A percentile compares a stretch with the other conserved stretches of the same genome.
These are phyloP conservation scores for Phytophthora constricta DNA, from an alignment of 352 stramenopile species.

Conservation along the genomic window DNA sequence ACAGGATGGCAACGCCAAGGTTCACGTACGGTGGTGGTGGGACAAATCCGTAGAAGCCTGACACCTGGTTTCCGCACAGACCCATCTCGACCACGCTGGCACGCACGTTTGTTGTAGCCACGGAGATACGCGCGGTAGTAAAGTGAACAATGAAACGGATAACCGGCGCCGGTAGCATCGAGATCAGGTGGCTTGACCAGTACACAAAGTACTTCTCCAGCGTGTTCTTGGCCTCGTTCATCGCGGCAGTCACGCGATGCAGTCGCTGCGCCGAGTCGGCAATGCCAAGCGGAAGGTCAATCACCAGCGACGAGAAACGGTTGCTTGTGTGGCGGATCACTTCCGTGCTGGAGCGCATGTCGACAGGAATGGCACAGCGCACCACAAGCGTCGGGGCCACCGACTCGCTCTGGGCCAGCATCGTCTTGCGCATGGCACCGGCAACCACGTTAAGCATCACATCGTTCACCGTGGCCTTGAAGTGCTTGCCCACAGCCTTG, in stretches of 20 bases:
- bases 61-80: conserved; percentile 60
- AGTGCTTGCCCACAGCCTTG: conserved; percentile 77
- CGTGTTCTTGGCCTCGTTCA: conserved; percentile 84
- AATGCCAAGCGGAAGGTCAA: conserved; percentile 75
- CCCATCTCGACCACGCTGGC: conserved; percentile 55
- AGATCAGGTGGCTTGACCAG: conserved; percentile 58
- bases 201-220: conserved; percentile 84
- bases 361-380: conserved; percentile 76
- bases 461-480: conserved; percentile 77
- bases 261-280: conserved; percentile 59
- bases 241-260: conserved; percentile 48
- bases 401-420: conserved; percentile 44
- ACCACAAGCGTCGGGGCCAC: conserved; percentile 61
- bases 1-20: conserved; percentile 76
- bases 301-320: conserved; percentile 79
- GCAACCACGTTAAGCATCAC: conserved; percentile 83
- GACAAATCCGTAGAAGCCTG: conserved; percentile 77
- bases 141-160: conserved; percentile 66
- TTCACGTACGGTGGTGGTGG: conserved; percentile 83
- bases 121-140: conserved; percentile 60
- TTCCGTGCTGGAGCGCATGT: conserved; percentile 78
- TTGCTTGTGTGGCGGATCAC: conserved; percentile 69
- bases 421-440: conserved; percentile 75
- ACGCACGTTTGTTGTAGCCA: conserved; percentile 77
- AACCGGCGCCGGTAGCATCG: conserved; percentile 57